Evolutionary conservation across 1,284 basidiomycete species (phyloP).

Genomic region (Crepidotus sp.): DNA sequence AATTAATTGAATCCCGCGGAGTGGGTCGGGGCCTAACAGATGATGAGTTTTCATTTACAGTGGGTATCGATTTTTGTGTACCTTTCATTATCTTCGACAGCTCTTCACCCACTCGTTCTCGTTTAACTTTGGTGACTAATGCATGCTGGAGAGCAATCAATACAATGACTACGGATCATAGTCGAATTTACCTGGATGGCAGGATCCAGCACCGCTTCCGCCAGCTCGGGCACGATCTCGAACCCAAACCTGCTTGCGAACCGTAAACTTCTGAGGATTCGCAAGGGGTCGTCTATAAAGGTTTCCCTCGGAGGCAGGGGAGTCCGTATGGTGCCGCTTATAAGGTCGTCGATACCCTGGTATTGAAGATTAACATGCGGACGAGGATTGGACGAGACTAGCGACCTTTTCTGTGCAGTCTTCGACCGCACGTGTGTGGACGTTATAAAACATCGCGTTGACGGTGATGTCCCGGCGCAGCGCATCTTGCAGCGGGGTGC

Average conservation of each 20-base stretch:
- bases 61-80: constrained; percentile 25
- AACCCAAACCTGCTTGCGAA: constrained; percentile 92
- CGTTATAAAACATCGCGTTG: constrained; percentile 95
- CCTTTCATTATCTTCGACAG: constrained; percentile 87
- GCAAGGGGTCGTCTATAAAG: constrained; percentile 90
- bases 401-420: constrained; percentile 76
- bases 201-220: constrained; percentile 55
- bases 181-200: constrained; percentile 54
- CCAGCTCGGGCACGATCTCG: constrained; percentile 65
- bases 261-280: constrained; percentile 83
- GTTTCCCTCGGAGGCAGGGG: constrained; percentile 84
- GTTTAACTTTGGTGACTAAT: constrained; percentile 71
- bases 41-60: too few relatives aligned
- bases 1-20: constrained; percentile 68
- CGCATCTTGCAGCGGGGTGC: constrained; percentile 91
- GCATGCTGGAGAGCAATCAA: constrained; percentile 42
- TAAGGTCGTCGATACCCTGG: constrained; percentile 79
- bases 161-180: constrained; percentile 2
- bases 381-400: neutral
- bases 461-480: constrained; percentile 90
- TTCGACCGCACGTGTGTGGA: constrained; percentile 84
- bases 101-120: constrained; percentile 88
- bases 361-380: neutral
- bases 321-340: constrained; percentile 77
- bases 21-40: constrained; percentile 66